Evolutionary conservation across 1,284 basidiomycete species (phyloP).

Genomic region (Caloboletus inedulis): DNA sequence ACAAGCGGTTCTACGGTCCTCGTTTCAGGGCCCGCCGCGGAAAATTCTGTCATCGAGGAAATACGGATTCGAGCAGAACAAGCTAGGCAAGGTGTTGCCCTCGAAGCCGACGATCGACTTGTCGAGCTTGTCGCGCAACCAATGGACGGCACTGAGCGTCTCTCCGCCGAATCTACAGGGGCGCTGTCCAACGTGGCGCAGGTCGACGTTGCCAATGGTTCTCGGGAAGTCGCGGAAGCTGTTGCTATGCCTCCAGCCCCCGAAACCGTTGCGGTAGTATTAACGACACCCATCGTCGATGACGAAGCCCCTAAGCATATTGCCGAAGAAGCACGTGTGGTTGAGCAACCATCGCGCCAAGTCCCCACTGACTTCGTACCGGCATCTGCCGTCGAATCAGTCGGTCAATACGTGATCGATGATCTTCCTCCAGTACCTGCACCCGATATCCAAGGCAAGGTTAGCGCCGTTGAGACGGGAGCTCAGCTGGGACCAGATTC

Average conservation of each 20-base stretch:
- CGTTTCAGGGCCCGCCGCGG: neutral
- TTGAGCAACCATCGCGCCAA: constrained; percentile 5
- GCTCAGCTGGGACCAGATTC: constrained; percentile 16
- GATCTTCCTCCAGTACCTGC: constrained; percentile 3
- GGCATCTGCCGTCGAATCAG: constrained; percentile 12
- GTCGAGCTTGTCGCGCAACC: neutral
- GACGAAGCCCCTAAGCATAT: neutral
- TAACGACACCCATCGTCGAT: neutral
- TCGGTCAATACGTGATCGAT: constrained; percentile 3
- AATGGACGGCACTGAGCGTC: neutral
- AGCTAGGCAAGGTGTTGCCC: neutral
- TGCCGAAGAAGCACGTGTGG: constrained; percentile 5
- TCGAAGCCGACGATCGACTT: neutral
- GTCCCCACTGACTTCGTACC: constrained; percentile 4
- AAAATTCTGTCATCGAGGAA: neutral
- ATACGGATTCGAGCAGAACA: neutral
- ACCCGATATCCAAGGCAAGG: neutral
- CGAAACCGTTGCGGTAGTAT: constrained; percentile 4
- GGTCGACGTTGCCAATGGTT: constrained; percentile 1
- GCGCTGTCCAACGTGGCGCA: constrained; percentile 2
- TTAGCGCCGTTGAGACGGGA: constrained; percentile 11
- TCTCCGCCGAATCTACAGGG: neutral
- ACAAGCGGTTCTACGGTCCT: neutral
- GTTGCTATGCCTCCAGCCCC: constrained; percentile 5
- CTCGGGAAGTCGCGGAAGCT: neutral